Conservation (phyloP, 352 stramenopile species). For the Phytophthora citricola region DNA sequence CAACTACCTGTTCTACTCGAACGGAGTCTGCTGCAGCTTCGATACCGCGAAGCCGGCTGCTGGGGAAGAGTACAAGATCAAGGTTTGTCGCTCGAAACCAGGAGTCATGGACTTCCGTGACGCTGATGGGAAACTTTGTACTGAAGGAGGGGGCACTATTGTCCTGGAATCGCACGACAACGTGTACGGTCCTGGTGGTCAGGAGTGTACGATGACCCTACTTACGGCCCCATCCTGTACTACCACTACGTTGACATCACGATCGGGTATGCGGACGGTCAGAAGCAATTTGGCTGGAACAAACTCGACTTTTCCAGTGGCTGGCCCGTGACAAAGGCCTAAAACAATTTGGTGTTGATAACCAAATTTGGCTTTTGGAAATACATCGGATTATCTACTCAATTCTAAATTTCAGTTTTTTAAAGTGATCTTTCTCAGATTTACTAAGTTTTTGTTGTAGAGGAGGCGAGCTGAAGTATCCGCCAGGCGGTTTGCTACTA, state of each 20-base stretch:
- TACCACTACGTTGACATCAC: slow-evolving; percentile 45
- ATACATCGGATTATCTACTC: no score
- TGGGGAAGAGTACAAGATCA: slow-evolving; percentile 36
- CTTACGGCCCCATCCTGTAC: slow-evolving; percentile 25
- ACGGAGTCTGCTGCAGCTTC: slow-evolving; percentile 32
- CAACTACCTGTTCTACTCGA: slow-evolving; percentile 39
- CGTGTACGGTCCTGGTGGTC: slow-evolving; percentile 27
- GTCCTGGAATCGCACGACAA: slow-evolving; percentile 24
- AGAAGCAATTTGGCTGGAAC: slow-evolving; percentile 68
- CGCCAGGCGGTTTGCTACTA: no score
- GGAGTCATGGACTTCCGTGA: slow-evolving; percentile 35
- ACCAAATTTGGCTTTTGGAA: no score
- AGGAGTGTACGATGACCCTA: slow-evolving; percentile 34
- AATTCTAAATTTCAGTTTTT: no score
- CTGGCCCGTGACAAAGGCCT: slow-evolving; percentile 25
- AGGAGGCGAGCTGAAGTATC: no score
- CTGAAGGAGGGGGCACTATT: slow-evolving; percentile 24
- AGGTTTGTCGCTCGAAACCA: slow-evolving; percentile 33
- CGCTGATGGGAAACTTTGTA: slow-evolving; percentile 15
- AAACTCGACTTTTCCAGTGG: slow-evolving; percentile 56
- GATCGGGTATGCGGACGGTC: slow-evolving; percentile 48
- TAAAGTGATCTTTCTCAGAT: no score
- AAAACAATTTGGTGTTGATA: slow-evolving; percentile 12
- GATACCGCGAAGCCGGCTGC: neutral
- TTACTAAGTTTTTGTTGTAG: no score